Evolutionary conservation across 2,329 filamentous ascomycete species (phyloP), one percentile per base, ranked within the genome.

Genomic region (Escovopsis weberi): DNA sequence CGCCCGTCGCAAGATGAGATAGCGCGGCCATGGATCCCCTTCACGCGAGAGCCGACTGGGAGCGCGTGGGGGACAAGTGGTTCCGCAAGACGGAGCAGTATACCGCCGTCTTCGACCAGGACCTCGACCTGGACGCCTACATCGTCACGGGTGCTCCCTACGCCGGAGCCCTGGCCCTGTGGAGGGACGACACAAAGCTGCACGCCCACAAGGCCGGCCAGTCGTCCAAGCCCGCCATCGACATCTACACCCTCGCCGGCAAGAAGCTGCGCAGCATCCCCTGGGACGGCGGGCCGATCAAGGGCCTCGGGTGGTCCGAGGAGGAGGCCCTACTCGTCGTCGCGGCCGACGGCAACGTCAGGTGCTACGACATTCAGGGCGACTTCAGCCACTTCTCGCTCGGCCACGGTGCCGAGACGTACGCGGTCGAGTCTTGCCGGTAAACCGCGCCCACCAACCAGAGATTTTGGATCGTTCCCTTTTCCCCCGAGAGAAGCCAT

Each of bases 71-170:
- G 58, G 84, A 93, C 63, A 82, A 78, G 56, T 96, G 93, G 71
- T 98, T 96, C 68, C 85, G 89, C 61, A 95, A 94, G 68, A 80
- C 85, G 44, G 84, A 89, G 63, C 77, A 94, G 47, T 98, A 96
- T 69, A 88, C 87, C 47, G 83, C 80, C 51, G 76, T 96, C 50
- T 98, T 96, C 61, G 87, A 94, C 63, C 77, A 84, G 58, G 87
- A 94, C 59, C 71, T 95, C 48, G 88, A 98, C 66, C 75, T 98
- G 52, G 88, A 95, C 68, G 93, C 91, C 67, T 94, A 93, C 67
- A 74, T 89, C 55, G 80, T 95, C 56, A 80, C 82, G 45, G 91
- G 88, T 57, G 93, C 91, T 59, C 87, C 87, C 23, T 95, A 91
- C 62, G 87, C 84, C 55, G 91, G 91, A 55, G 88, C 91, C 58